Base-by-base conservation (phyloP, 2,329 filamentous ascomycete species). In the Fusarium concolor region DNA sequence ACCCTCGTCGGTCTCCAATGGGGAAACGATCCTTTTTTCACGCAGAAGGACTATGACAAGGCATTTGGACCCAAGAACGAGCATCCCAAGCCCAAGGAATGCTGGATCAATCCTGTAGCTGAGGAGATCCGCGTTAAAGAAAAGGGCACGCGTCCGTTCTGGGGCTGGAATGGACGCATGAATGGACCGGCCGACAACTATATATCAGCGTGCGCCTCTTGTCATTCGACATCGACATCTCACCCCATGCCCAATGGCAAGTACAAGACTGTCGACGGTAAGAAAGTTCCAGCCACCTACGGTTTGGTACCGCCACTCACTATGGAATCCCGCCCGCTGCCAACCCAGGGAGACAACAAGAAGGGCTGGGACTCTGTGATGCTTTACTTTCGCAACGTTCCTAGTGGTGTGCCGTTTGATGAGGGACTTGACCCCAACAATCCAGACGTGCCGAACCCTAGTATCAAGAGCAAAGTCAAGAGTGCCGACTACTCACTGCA, bases 121-220 rank as follows among this genome's bases (percentile, higher is more conserved):
- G 43, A 55, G 14, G 14, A 22, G 1, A n/a, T 51, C n/a, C 14
- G 43, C 15, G 39, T 17, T 1, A 31, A 5, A 29, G 31, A 50
- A 15, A 17, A 24, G 0, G 52, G 52, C 12, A 38, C 24, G 10
- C 12, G 52, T 1, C 52, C 43, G 3, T 31, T 33, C 6, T 55
- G 52, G 43, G 52, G 52, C 3, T 50, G 52, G 52, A 55, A 50
- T 4, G 43, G 43, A 1, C 33, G 52, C 11, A 55, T 50, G 43
- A 55, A 55, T 18, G 43, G 43, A 1, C 52, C 52, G 11, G 43
- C 52, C 1, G 52, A 50, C 12, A 55, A 49, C 12, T 55, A 38
- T 3, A 50, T 55, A 12, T 55, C 33, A n/a, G 52, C 52, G 15
- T 55, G 52, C 14, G 43, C 52, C 6, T 55, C 52, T 11, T 55